Evolutionary conservation across 1,284 basidiomycete species (phyloP), one percentile per base, ranked within the genome.

Genomic region (Cryptococcus sp.): DNA sequence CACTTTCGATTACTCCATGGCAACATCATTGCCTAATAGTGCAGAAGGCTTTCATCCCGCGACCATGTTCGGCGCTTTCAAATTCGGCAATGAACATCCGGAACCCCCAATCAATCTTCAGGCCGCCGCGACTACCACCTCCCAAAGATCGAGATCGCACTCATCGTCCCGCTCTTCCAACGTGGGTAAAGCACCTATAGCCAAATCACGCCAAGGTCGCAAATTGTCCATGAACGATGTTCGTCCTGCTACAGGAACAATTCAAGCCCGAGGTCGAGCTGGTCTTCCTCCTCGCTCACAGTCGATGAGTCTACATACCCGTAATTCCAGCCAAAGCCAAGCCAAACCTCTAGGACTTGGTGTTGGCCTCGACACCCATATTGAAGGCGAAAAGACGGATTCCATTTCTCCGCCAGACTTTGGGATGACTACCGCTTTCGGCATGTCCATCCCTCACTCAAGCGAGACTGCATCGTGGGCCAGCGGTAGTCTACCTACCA

Each of bases 141-240:
- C 65, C 29, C 50, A 68, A 26, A 66, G 72, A 11, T 69, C 70
- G 7, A 63, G 69, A 6, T 72, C 73, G 1, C 68, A 66, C 20
- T 72, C 73, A 1, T 65, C 70, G 1, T 64, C 66, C 8, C 60
- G 67, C 29, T 67, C 66, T 1, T 69, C 68, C 17, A 55, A 69
- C 41, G 52, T 69, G 3, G 71, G 71, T 40, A 75, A 75, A 46
- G 71, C 68, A 0, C 68, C 72, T 2, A 46, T 64, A 0, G 50
- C 62, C 6, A 62, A 64, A 1, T 60, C 68, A 19, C 62, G 70
- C 34, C 58, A 66, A 1, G 59, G 55, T 0, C 58, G 73, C 26
- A 75, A 75, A 48, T 55, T 67, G 13, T 74, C 73, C 4, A 74
- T 74, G 73, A 71, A 62, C 46, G 73, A 74, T 41, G 63, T 56